A percentile compares a stretch with the other conserved stretches of the same genome.
Conservation (phyloP, 1,139 yeast species). For the Debaryomyces udenii region DNA sequence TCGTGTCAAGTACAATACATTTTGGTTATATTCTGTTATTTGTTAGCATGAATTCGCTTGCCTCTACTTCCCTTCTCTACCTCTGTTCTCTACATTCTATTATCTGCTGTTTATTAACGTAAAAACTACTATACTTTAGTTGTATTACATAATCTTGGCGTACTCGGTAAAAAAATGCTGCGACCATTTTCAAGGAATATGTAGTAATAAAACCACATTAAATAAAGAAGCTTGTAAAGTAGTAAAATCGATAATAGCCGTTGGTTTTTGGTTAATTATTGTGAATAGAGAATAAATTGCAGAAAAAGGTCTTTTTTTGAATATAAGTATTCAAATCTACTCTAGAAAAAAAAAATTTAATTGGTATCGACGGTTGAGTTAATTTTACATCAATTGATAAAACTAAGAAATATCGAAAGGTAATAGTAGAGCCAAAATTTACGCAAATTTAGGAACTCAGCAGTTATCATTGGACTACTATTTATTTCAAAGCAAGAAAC, state of each 20-base stretch:
- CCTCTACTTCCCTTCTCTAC: too few relatives aligned
- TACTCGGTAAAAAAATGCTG: slow-evolving; percentile 9
- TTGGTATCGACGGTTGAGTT: slow-evolving; percentile 2
- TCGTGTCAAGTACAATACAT: too few relatives aligned
- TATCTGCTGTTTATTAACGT: too few relatives aligned
- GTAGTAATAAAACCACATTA: background rate
- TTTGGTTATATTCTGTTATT: too few relatives aligned
- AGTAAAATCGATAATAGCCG: background rate
- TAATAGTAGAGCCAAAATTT: too few relatives aligned
- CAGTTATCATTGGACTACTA: too few relatives aligned
- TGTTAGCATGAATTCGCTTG: too few relatives aligned
- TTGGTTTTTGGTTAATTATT: background rate
- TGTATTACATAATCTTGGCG: slow-evolving; percentile 6
- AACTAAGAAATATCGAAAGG: background rate
- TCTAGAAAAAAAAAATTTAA: background rate
- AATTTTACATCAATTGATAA: slow-evolving; percentile 6
- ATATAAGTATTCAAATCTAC: background rate
- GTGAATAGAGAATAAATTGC: background rate
- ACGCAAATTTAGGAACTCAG: too few relatives aligned
- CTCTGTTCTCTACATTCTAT: too few relatives aligned
- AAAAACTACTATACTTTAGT: too few relatives aligned
- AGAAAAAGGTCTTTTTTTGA: background rate
- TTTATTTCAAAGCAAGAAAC: too few relatives aligned
- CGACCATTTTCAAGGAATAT: slow-evolving; percentile 11
- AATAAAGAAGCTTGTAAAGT: background rate